Evolutionary conservation across 768 basidiomycete genomes (phyloP).

Genomic region (Cyathus striatus): DNA sequence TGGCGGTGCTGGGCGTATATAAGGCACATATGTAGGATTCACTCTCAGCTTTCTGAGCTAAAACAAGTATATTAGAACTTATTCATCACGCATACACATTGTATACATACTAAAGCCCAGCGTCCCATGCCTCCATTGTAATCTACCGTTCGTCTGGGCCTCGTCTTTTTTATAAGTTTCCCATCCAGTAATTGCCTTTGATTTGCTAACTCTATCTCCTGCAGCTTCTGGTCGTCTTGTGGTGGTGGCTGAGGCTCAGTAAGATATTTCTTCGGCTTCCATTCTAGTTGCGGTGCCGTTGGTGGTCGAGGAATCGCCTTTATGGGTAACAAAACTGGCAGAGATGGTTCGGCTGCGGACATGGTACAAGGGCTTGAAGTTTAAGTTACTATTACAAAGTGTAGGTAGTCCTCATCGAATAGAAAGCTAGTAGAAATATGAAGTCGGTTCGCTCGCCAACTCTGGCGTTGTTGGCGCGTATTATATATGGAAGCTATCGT

Average conservation of each 20-base stretch:
- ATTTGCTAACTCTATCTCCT: conserved; percentile 77
- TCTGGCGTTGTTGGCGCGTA: no score
- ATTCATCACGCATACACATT: no score
- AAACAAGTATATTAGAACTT: conserved; percentile 7
- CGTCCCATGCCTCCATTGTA: conserved; percentile 86
- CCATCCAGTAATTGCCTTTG: conserved; percentile 72
- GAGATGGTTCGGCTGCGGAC: no score
- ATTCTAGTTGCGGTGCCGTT: conserved; percentile 47
- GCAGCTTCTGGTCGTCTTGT: conserved; percentile 66
- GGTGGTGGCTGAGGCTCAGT: conserved; percentile 76
- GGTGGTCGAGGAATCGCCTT: conserved; percentile 29
- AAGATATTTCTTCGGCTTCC: conserved; percentile 70
- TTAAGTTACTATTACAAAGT: no score
- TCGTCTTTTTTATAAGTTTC: conserved; percentile 83
- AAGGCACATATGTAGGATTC: conserved; percentile 69
- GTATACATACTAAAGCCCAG: conserved; percentile 68
- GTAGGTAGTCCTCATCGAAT: no score
- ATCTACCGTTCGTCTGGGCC: conserved; percentile 92
- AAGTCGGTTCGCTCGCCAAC: no score
- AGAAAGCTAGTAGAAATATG: no score
- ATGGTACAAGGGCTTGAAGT: no score
- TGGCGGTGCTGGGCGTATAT: conserved; percentile 79
- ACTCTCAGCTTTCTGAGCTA: conserved; percentile 77
- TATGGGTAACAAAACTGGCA: conserved; percentile 55
- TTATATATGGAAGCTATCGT: no score